Evolutionary conservation across 768 basidiomycete species (phyloP).

Genomic region (Lyophyllum semitale): DNA sequence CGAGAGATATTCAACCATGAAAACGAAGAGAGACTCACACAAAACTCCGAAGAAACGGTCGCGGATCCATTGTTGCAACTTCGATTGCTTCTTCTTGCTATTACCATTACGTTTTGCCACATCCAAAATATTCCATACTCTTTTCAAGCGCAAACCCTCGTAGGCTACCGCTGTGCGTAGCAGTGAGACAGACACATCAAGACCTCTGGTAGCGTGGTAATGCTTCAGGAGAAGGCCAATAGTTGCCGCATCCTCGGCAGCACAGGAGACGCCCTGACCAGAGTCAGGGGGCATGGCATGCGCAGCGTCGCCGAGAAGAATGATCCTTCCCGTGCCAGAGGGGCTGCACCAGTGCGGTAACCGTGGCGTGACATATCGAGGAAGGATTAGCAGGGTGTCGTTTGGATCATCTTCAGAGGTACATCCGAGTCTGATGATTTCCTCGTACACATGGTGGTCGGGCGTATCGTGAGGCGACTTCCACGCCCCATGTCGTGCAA

Average conservation of each 20-base stretch:
- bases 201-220: constrained; percentile 17
- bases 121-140: constrained; percentile 32
- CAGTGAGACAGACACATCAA: constrained; percentile 15
- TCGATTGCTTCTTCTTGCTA: constrained; percentile 30
- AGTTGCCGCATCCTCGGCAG: constrained; percentile 40
- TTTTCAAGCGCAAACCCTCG: constrained; percentile 34
- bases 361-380: constrained; percentile 35
- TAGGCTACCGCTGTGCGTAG: constrained; percentile 29
- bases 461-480: constrained; percentile 34
- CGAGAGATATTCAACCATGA: not conserved
- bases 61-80: constrained; percentile 31
- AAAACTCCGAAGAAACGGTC: constrained; percentile 34
- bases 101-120: constrained; percentile 31
- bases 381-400: constrained; percentile 32
- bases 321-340: constrained; percentile 30
- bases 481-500: constrained; percentile 33
- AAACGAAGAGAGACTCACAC: constrained; percentile 23
- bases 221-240: constrained; percentile 37
- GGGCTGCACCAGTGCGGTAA: constrained; percentile 36
- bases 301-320: constrained; percentile 45
- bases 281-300: constrained; percentile 46
- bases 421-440: constrained; percentile 31
- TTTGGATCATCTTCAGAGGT: constrained; percentile 11
- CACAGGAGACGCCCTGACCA: constrained; percentile 43
- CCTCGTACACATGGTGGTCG: constrained; percentile 20